Evolutionary conservation across 2,329 filamentous ascomycete genomes (phyloP).

Genomic region (Paraphaeosphaeria minitans): DNA sequence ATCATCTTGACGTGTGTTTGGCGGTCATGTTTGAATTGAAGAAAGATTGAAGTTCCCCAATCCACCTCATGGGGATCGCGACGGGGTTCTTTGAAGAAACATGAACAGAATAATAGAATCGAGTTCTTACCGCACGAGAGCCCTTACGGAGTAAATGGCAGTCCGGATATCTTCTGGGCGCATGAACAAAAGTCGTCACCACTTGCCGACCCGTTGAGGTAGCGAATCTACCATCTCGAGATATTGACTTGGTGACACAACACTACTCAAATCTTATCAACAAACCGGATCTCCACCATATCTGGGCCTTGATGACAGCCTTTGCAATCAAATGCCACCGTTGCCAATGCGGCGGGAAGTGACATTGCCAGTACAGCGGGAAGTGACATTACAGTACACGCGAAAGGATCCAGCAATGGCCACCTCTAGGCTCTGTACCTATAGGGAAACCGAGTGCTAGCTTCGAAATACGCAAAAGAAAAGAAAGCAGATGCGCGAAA

Average conservation of each 20-base stretch:
- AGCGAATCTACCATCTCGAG: not conserved
- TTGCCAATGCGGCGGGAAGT: not conserved
- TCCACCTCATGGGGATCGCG: not conserved
- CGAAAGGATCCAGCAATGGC: not conserved
- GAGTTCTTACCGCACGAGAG: not conserved
- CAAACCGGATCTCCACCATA: not conserved
- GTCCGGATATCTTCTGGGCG: not conserved
- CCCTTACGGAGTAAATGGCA: too few species aligned
- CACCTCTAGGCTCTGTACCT: not conserved
- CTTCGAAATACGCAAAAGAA: constrained; percentile 1
- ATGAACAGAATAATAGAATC: not conserved
- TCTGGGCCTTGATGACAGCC: not conserved
- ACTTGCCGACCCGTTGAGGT: not conserved
- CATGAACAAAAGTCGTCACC: not conserved
- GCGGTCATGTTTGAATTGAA: not conserved
- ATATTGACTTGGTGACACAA: not conserved
- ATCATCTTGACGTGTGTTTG: not conserved
- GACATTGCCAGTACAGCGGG: not conserved
- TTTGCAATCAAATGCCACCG: not conserved
- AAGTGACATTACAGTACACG: not conserved
- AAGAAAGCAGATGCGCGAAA: not conserved
- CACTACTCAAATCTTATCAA: not conserved
- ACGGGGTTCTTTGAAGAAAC: not conserved
- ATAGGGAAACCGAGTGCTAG: not conserved
- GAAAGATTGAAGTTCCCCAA: too few species aligned